A percentile compares a stretch with the other conserved stretches of the same genome.
phyloP scores from a whole-genome alignment of 129 eudicot genomes.

The Tagetes erecta region DNA sequence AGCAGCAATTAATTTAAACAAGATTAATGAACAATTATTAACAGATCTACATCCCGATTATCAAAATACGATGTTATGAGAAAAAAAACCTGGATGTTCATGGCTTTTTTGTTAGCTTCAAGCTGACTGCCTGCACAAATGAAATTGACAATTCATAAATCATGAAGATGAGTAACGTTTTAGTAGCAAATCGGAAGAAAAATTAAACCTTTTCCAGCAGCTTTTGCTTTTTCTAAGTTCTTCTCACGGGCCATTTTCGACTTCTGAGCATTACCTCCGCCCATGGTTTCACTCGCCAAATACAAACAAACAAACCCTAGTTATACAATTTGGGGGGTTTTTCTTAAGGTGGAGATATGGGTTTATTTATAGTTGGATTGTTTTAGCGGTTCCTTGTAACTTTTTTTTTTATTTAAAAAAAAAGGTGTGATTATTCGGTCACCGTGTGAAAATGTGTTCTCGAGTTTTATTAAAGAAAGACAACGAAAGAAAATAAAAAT shows the following conservation, averaged over 20 bases:
- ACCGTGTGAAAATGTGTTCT: too few species aligned
- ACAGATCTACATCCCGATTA: constrained; percentile 28
- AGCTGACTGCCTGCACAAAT: constrained; percentile 71
- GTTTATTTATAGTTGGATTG: constrained; percentile 16
- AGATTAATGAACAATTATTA: background rate
- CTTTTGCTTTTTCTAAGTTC: constrained; percentile 74
- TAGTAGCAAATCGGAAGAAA: background rate
- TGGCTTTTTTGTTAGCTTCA: constrained; percentile 75
- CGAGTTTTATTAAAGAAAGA: too few species aligned
- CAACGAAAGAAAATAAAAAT: too few species aligned
- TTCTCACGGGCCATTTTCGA: constrained; percentile 96
- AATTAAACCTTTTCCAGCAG: constrained; percentile 49
- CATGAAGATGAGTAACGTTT: background rate
- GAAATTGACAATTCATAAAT: too few species aligned
- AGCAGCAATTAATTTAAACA: background rate
- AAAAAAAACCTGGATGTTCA: constrained; percentile 65
- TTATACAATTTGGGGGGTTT: constrained; percentile 19
- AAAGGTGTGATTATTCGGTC: too few species aligned
- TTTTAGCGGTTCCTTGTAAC: background rate
- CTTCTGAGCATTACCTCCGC: constrained; percentile 96
- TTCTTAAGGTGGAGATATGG: background rate
- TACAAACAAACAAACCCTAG: constrained; percentile 27
- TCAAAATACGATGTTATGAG: constrained; percentile 3
- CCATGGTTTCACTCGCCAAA: constrained; percentile 42
- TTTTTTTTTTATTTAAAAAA: background rate